Conservation (phyloP, 2,329 filamentous ascomycete genomes). For the Fusarium sp. region DNA sequence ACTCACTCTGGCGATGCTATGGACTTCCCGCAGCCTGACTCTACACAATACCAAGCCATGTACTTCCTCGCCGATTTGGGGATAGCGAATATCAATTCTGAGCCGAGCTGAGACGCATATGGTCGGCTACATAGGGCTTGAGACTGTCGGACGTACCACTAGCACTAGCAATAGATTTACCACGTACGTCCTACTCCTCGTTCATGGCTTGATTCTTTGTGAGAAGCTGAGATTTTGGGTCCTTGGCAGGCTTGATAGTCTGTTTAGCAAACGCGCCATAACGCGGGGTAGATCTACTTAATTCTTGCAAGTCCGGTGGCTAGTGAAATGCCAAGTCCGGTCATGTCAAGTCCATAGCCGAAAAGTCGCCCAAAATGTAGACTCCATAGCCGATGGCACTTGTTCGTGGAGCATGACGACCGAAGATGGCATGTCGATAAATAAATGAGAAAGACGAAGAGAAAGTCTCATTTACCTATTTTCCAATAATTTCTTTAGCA, state of each 20-base stretch:
- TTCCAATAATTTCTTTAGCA: too few relatives aligned
- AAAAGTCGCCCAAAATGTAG: fast-evolving
- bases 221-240: neutral
- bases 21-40: constrained; percentile 26
- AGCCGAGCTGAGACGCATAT: neutral
- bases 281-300: neutral
- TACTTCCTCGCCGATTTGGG: constrained; percentile 23
- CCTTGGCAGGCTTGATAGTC: fast-evolving
- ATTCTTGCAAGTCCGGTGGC: neutral
- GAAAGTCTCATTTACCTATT: too few relatives aligned
- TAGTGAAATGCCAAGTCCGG: neutral
- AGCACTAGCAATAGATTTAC: neutral
- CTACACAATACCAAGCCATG: constrained; percentile 19
- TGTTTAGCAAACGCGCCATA: neutral
- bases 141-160: fast-evolving
- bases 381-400: neutral
- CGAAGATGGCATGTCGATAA: neutral
- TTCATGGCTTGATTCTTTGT: neutral
- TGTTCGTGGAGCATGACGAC: fast-evolving
- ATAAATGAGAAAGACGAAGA: neutral
- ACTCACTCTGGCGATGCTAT: neutral
- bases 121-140: neutral
- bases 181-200: fast-evolving
- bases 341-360: neutral
- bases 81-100: neutral